Percentiles rank a stretch among this genome's conserved stretches.
Conservation (phyloP, 2,329 filamentous ascomycete genomes). For the Furcasterigmium furcatum region DNA sequence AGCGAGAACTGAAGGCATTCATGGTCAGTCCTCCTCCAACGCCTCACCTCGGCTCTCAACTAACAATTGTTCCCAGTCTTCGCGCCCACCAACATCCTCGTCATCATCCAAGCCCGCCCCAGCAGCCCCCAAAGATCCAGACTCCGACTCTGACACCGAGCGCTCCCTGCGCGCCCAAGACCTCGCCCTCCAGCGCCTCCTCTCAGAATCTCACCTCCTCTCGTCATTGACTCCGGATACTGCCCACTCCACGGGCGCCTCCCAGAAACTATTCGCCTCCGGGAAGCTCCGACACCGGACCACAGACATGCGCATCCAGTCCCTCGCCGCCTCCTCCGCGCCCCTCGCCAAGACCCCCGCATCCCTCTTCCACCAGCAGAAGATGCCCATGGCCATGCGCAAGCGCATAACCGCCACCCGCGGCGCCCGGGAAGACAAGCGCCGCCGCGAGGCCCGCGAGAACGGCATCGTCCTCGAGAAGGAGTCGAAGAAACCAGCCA, state of each 20-base stretch:
- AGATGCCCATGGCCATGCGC: constrained; percentile 84
- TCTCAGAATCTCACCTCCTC: constrained; percentile 89
- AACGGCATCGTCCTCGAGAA: constrained; percentile 84
- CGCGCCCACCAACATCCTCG: constrained; percentile 39
- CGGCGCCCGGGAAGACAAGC: constrained; percentile 61
- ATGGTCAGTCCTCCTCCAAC: constrained; percentile 51
- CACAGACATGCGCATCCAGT: constrained; percentile 77
- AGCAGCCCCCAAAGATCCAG: constrained; percentile 13
- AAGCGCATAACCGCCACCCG: constrained; percentile 78
- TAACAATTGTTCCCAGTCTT: constrained; percentile 32
- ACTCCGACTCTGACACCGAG: constrained; percentile 50
- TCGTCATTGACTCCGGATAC: constrained; percentile 41
- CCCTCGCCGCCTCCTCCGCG: constrained; percentile 42
- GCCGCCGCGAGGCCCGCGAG: constrained; percentile 78
- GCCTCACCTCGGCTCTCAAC: constrained; percentile 1
- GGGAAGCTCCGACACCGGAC: constrained; percentile 79
- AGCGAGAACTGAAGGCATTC: constrained; percentile 73
- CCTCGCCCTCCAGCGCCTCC: constrained; percentile 83
- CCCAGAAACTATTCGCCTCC: constrained; percentile 40
- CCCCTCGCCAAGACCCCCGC: constrained; percentile 44
- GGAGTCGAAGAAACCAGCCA: constrained; percentile 27
- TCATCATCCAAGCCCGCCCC: constrained; percentile 14
- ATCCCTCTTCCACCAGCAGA: constrained; percentile 73
- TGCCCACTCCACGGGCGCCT: constrained; percentile 30
- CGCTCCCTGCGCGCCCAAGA: constrained; percentile 82